Evolutionary conservation across 441 rosid species (phyloP).

Genomic region (Erodium moschatum): DNA sequence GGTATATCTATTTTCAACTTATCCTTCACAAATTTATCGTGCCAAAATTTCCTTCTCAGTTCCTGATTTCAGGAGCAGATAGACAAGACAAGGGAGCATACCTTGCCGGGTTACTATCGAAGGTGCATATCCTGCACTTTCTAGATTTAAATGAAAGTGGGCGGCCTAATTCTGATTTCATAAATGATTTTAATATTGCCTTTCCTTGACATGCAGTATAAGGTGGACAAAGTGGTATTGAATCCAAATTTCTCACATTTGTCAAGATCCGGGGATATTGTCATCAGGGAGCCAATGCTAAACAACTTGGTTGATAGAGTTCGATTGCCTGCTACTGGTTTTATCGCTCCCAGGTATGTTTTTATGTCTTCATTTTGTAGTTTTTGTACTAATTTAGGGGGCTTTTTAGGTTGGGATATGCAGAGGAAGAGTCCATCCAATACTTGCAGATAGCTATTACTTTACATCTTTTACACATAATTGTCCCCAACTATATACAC

Average conservation of each 20-base stretch:
- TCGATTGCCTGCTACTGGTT: background rate
- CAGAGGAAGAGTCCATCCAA: too few relatives aligned
- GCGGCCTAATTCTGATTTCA: background rate
- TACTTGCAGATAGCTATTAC: too few relatives aligned
- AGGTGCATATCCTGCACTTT: background rate
- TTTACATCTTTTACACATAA: too few relatives aligned
- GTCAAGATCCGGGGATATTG: slow-evolving; percentile 8
- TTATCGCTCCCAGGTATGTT: slow-evolving; percentile 1
- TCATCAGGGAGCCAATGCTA: slow-evolving; percentile 3
- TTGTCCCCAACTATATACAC: too few relatives aligned
- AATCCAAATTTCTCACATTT: background rate
- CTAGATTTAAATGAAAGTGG: background rate
- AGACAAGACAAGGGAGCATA: slow-evolving; percentile 8
- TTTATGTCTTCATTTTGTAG: background rate
- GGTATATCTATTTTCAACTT: background rate
- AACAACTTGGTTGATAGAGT: slow-evolving; percentile 3
- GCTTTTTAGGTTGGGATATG: too few relatives aligned
- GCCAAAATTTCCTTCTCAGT: background rate
- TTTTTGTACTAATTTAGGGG: background rate
- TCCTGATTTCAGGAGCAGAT: slow-evolving; percentile 11
- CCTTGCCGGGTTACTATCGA: slow-evolving; percentile 12
- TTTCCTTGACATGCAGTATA: background rate
- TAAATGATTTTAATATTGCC: background rate
- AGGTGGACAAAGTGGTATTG: slow-evolving; percentile 9
- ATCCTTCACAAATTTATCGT: background rate